phyloP scores from a whole-genome alignment of 2,329 filamentous ascomycete species.

The Monosporascus sp. region DNA sequence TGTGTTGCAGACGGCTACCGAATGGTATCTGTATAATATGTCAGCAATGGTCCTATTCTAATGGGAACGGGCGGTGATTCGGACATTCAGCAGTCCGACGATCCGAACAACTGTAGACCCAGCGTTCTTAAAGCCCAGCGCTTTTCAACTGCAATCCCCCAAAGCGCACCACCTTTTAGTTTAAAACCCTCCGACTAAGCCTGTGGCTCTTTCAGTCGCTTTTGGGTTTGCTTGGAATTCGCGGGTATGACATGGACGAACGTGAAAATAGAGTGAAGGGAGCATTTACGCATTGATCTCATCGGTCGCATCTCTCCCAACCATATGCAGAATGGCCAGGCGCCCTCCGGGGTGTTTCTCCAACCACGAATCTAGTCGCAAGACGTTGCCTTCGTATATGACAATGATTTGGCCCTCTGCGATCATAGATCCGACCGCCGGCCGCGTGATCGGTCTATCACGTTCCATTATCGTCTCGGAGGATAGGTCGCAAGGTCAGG shows the following conservation, averaged over 20 bases:
- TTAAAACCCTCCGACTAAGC: neutral
- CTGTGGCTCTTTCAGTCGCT: too few relatives aligned
- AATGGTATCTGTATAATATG: constrained; percentile 48
- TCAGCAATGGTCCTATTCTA: constrained; percentile 14
- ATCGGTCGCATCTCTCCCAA: constrained; percentile 53
- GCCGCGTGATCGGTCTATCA: constrained; percentile 37
- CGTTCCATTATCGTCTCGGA: constrained; percentile 18
- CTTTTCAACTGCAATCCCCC: neutral
- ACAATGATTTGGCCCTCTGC: constrained; percentile 51
- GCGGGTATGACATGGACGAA: neutral
- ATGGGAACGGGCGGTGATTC: neutral
- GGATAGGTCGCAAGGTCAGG: neutral
- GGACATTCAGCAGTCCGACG: neutral
- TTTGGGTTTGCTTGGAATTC: neutral
- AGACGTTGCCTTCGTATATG: constrained; percentile 48
- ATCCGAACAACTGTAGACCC: neutral
- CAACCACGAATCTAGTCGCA: constrained; percentile 55
- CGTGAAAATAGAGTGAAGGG: neutral
- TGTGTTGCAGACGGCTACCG: constrained; percentile 43
- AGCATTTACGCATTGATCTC: constrained; percentile 52
- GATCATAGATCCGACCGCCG: constrained; percentile 46
- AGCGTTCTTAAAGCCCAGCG: neutral
- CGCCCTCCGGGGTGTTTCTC: constrained; percentile 53
- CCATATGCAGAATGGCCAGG: constrained; percentile 57
- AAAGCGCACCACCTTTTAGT: neutral